phyloP scores from a whole-genome alignment of 2,329 filamentous ascomycete genomes.

The Venturia carpophila region DNA sequence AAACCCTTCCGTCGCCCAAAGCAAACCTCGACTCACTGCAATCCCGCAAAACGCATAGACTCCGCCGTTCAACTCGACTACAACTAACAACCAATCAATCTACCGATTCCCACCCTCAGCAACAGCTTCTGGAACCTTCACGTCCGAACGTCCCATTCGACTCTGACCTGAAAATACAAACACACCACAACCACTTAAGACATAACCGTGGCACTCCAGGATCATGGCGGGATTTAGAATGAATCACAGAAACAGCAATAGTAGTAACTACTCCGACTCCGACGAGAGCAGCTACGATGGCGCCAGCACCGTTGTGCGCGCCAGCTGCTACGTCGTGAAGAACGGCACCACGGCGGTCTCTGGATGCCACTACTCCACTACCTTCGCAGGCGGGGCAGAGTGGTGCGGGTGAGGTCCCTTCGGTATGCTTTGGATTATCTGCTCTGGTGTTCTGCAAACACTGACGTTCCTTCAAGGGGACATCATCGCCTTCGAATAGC shows the following conservation, averaged over 20 bases:
- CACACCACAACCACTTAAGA: background rate
- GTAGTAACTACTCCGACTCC: slow-evolving; percentile 46
- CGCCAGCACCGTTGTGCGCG: slow-evolving; percentile 69
- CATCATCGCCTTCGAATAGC: slow-evolving; percentile 78
- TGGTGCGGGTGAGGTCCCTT: slow-evolving; percentile 41
- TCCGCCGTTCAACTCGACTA: background rate
- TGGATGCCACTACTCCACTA: slow-evolving; percentile 94
- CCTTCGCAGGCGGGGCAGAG: slow-evolving; percentile 59
- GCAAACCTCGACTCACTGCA: background rate
- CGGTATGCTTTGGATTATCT: slow-evolving; percentile 26
- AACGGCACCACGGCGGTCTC: slow-evolving; percentile 59
- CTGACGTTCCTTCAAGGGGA: slow-evolving; percentile 48
- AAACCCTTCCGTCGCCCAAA: background rate
- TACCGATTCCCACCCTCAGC: background rate
- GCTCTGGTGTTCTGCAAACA: background rate
- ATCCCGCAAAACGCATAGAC: background rate
- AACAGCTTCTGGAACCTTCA: background rate
- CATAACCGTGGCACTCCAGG: slow-evolving; percentile 39
- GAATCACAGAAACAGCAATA: slow-evolving; percentile 63
- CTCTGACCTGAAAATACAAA: background rate
- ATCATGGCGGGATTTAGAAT: slow-evolving; percentile 63
- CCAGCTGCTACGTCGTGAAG: slow-evolving; percentile 85
- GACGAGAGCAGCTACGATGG: slow-evolving; percentile 45
- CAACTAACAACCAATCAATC: background rate
- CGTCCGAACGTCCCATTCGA: background rate